These are phyloP conservation scores for Pugionium dolabratum DNA, from an alignment of 345 rosid genomes.

Conservation along the genomic window DNA sequence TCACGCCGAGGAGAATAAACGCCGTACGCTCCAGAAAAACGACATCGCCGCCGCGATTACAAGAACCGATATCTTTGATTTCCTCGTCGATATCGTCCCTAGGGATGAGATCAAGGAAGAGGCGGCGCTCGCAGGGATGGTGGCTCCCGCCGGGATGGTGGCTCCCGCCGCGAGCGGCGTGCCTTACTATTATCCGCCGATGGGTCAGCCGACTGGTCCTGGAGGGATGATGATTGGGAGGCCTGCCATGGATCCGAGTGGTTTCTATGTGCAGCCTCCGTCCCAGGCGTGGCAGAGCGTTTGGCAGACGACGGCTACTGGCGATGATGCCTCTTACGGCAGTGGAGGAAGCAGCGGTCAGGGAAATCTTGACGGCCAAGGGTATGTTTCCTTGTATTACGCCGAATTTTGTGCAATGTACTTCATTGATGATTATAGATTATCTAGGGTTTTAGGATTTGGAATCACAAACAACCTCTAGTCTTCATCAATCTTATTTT, in stretches of 20 bases:
- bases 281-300: slow-evolving; percentile 97
- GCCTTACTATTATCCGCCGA: slow-evolving; percentile 84
- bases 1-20: slow-evolving; percentile 93
- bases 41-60: slow-evolving; percentile 95
- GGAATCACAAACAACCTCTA: slow-evolving; percentile 10
- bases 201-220: slow-evolving; percentile 71
- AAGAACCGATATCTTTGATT: slow-evolving; percentile 86
- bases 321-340: slow-evolving; percentile 67
- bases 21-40: slow-evolving; percentile 91
- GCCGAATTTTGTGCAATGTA: slow-evolving; percentile 17
- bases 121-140: slow-evolving; percentile 36
- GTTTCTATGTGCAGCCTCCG: slow-evolving; percentile 76
- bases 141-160: slow-evolving; percentile 46
- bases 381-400: slow-evolving; percentile 28
- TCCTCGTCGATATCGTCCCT: slow-evolving; percentile 87
- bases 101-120: slow-evolving; percentile 91
- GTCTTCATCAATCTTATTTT: too few species aligned
- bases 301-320: slow-evolving; percentile 70
- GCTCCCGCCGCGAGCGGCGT: slow-evolving; percentile 77
- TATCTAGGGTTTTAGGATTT: slow-evolving; percentile 15
- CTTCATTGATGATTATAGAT: slow-evolving; percentile 11
- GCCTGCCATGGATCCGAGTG: slow-evolving; percentile 77
- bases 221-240: slow-evolving; percentile 93
- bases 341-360: slow-evolving; percentile 71
- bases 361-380: slow-evolving; percentile 65